Evolutionary conservation across 139 green algal genomes (phyloP), one percentile per base, ranked within the genome.

Genomic region (Limnomonas spitsbergensis): DNA sequence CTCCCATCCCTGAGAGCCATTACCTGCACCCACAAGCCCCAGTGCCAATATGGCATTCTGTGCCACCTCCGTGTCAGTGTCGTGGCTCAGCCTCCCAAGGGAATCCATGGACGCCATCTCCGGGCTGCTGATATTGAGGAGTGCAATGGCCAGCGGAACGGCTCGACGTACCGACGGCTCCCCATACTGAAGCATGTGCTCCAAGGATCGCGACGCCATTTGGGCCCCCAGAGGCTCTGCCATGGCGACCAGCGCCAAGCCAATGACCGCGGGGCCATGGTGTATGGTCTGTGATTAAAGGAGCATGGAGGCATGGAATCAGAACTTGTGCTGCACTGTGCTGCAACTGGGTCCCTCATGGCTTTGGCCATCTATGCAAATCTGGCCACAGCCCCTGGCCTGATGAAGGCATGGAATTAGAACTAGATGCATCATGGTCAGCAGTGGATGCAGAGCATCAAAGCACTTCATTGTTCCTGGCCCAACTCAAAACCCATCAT

Each of bases 231-330:
- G 88, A 31, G 98, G 94, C 88, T 99, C 96, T 14, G 85, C 91
- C 94, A 97, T 95, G 9, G 94, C 95, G 2, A 99, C 84, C 40
- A 98, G 80, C 4, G 90, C 96, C 20, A 99, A 77, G 52, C 94
- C 96, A 76, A 99, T 73, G 66, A 96, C 94, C 4, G 96, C 94
- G 0, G 93, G 80, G 3, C 76, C 82, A 79, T 98, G 95, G 82
- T 97, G 92, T 29, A 77, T 76, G n/a, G 83, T 77, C 87, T 93
- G 90, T 84, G 27, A n/a, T n/a, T n/a, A n/a, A 40, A n/a, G 73
- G 40, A 40, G 4, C 14, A 32, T 3, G 73, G 14, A 72, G 26
- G 27, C 1, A 76, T 27, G 69, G 52, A n/a, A n/a, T n/a, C n/a
- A n/a, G n/a, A n/a, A n/a, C n/a, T n/a, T n/a, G n/a, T n/a, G n/a